A percentile compares a stretch with the other conserved stretches of the same genome.
Evolutionary conservation across 2,329 filamentous ascomycete species (phyloP).

Genomic region (Colletotrichum truncatum): DNA sequence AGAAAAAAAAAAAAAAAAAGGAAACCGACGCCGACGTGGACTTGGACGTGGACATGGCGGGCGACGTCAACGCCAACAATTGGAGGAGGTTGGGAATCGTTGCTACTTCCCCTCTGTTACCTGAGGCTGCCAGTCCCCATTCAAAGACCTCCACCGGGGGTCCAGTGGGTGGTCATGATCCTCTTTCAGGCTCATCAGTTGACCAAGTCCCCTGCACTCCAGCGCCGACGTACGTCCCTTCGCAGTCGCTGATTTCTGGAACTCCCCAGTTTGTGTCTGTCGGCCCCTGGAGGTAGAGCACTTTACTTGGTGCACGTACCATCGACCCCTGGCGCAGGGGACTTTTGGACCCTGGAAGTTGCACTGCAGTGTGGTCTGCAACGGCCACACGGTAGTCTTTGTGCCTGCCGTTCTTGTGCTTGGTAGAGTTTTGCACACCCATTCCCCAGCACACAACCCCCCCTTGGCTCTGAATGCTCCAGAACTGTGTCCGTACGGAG

Average conservation of each 20-base stretch:
- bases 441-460: neutral
- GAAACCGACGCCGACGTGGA: neutral
- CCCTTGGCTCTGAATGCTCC: neutral
- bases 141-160: neutral
- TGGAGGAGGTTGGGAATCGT: conserved; percentile 21
- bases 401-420: neutral
- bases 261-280: neutral
- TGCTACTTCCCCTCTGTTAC: neutral
- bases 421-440: neutral
- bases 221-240: neutral
- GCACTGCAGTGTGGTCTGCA: conserved; percentile 2
- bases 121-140: conserved; percentile 1
- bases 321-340: neutral
- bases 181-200: neutral
- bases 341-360: conserved; percentile 16
- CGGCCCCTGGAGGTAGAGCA: neutral
- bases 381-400: neutral
- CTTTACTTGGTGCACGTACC: neutral
- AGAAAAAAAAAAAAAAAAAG: neutral
- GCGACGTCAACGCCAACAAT: conserved; percentile 2
- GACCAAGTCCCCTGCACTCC: neutral
- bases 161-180: conserved; percentile 3
- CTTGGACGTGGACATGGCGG: too few species aligned
- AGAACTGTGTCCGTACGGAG: too few species aligned
- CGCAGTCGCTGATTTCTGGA: neutral